Evolutionary conservation across 768 basidiomycete species (phyloP), one percentile per base, ranked within the genome.

Genomic region (Astraeus odoratus): DNA sequence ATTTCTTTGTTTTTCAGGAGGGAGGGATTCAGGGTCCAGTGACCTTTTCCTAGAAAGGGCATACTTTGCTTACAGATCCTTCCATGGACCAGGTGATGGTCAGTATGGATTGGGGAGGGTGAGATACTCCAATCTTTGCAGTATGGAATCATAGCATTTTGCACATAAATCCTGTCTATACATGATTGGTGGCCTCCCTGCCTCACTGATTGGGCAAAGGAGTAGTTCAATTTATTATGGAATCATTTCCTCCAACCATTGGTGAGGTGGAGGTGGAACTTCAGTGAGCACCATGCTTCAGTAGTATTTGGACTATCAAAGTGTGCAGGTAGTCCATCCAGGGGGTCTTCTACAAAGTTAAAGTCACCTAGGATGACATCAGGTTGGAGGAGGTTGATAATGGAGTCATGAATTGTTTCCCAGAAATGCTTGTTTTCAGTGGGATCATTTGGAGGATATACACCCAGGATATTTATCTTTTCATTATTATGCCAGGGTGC

Each of bases 361-460:
- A 67, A 67, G 47, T 77, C 71, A 0, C 72, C 71, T 0, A 65
- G 25, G 38, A 76, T 46, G 0, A 70, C 10, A 24, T 73, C 63
- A 3, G 61, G 65, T 36, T 42, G 33, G 13, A n/a, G 20, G 13
- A 23, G 15, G 24, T 24, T 9, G 33, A 23, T 8, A 25, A 59
- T 22, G 19, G 43, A 1, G 40, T 19, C 10, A 50, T 13, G 5
- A 62, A 44, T 4, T 52, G 36, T 16, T 44, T 29, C 34, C 65
- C 63, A 70, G 54, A 72, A 70, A 0, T 42, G 15, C 1, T 42
- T 42, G 23, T 71, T 66, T n/a, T 61, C 54, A 0, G 19, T 22
- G 0, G 43, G 37, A 27, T 49, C 42, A 43, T 68, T 70, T 1
- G 68, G 71, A 5, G 69, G 62, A 35, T 72, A 72, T 2, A 71